Conservation (phyloP, 306 rosid genomes). For the Castanea sativa region DNA sequence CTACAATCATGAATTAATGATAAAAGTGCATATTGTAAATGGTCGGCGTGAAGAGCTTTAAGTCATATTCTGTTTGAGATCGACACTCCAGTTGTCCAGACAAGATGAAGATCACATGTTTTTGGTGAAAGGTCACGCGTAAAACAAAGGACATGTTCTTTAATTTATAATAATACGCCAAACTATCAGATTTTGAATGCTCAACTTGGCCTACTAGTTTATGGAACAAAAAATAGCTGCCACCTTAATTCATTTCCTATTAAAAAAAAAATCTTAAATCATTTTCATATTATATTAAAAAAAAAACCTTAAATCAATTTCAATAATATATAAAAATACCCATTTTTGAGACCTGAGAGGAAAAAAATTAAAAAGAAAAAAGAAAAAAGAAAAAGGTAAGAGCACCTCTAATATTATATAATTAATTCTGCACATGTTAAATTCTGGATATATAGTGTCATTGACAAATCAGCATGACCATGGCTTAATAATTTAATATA, state of each 20-base stretch:
- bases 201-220: too few relatives aligned
- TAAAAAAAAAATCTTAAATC: too few relatives aligned
- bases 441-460: neutral
- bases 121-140: neutral
- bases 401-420: neutral
- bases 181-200: too few relatives aligned
- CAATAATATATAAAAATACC: neutral
- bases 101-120: neutral
- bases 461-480: neutral
- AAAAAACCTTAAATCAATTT: neutral
- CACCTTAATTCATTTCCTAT: too few relatives aligned
- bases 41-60: too few relatives aligned
- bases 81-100: neutral
- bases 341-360: neutral
- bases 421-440: neutral
- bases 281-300: too few relatives aligned
- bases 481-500: neutral
- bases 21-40: too few relatives aligned
- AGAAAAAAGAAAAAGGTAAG: neutral
- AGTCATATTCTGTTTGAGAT: too few relatives aligned
- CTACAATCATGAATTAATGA: too few relatives aligned
- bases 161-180: too few relatives aligned
- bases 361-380: neutral
- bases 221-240: too few relatives aligned
- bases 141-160: neutral